phyloP scores from a whole-genome alignment of 2,329 filamentous ascomycete species.

The Colletotrichum viniferum region DNA sequence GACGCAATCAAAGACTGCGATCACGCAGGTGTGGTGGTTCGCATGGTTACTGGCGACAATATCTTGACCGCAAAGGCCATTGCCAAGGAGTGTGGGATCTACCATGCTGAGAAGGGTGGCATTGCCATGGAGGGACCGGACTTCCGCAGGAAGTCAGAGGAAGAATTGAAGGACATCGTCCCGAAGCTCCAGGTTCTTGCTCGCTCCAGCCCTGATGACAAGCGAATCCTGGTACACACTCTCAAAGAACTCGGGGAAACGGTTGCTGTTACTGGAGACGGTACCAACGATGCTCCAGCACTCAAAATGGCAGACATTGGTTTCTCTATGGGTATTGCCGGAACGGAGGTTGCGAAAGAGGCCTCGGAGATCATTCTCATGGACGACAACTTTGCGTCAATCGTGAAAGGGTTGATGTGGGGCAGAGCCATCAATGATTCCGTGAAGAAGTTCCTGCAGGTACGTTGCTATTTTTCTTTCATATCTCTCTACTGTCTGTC shows the following conservation, averaged over 20 bases:
- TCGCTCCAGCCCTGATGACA: constrained; percentile 72
- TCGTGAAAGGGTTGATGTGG: constrained; percentile 67
- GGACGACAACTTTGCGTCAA: constrained; percentile 67
- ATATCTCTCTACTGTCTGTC: not conserved
- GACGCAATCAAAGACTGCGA: constrained; percentile 67
- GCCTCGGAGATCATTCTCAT: constrained; percentile 66
- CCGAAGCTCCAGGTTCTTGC: constrained; percentile 71
- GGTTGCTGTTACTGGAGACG: constrained; percentile 70
- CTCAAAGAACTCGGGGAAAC: constrained; percentile 70
- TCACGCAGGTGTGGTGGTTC: constrained; percentile 67
- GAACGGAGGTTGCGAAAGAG: constrained; percentile 68
- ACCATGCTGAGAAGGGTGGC: constrained; percentile 46
- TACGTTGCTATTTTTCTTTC: constrained; percentile 22
- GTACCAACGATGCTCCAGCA: constrained; percentile 70
- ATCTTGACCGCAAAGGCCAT: constrained; percentile 49
- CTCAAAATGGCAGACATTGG: constrained; percentile 70
- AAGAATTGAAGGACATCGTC: constrained; percentile 54
- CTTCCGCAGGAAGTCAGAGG: constrained; percentile 61
- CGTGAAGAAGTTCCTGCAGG: constrained; percentile 68
- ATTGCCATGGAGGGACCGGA: constrained; percentile 56
- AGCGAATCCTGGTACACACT: constrained; percentile 66
- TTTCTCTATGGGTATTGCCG: constrained; percentile 71
- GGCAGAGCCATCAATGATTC: constrained; percentile 67
- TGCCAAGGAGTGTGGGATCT: constrained; percentile 45
- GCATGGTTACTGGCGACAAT: constrained; percentile 63